Evolutionary conservation across 352 stramenopile species (phyloP).

Genomic region (Phytophthora pinifolia): DNA sequence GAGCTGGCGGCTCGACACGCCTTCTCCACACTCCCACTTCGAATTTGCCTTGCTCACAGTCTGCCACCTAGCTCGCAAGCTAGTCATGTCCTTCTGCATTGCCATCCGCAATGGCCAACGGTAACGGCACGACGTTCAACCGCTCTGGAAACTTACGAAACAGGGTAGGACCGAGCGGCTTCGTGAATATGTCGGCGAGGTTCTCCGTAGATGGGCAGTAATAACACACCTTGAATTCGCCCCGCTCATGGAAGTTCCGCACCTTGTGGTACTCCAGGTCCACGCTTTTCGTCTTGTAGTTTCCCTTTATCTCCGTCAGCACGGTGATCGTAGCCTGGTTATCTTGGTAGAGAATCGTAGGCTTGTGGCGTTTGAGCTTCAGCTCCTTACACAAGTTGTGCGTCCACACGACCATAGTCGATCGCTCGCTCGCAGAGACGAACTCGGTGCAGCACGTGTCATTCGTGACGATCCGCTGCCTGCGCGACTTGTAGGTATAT

Average conservation of each 20-base stretch:
- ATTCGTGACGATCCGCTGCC: too few species aligned
- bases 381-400: slow-evolving; percentile 11
- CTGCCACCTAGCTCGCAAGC: too few species aligned
- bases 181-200: slow-evolving; percentile 8
- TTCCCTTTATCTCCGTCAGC: neutral
- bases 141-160: slow-evolving; percentile 3
- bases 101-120: too few species aligned
- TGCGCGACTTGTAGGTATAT: too few species aligned
- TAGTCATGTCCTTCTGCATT: too few species aligned
- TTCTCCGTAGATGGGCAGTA: neutral
- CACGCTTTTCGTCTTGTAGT: slow-evolving; percentile 4
- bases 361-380: neutral
- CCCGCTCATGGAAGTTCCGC: neutral
- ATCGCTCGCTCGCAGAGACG: too few species aligned
- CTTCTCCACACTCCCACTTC: too few species aligned
- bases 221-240: neutral
- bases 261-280: slow-evolving; percentile 7
- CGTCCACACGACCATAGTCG: too few species aligned
- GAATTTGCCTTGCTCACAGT: too few species aligned
- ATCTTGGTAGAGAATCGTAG: neutral
- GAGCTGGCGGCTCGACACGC: too few species aligned
- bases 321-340: slow-evolving; percentile 6
- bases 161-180: neutral
- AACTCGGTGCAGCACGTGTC: too few species aligned
- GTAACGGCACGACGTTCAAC: neutral